Evolutionary conservation across 768 basidiomycete genomes (phyloP).

Genomic region (Imleria badia): DNA sequence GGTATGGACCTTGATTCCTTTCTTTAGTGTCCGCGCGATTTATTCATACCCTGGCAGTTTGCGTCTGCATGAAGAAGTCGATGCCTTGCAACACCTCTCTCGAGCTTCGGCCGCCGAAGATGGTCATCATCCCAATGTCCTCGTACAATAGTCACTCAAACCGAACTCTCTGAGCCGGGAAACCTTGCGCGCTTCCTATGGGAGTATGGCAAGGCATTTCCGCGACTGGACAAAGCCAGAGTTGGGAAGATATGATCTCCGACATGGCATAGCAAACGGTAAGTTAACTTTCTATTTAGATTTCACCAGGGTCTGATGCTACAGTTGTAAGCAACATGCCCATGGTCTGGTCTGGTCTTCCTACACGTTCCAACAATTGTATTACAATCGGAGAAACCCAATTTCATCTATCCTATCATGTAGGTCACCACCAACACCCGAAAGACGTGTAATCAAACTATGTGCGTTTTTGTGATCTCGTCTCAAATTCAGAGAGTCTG

Average conservation of each 20-base stretch:
- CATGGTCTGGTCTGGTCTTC: no score
- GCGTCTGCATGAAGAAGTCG: slow-evolving; percentile 92
- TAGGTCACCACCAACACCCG: no score
- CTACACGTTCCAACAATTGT: no score
- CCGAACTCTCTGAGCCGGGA: slow-evolving; percentile 91
- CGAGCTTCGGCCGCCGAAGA: slow-evolving; percentile 29
- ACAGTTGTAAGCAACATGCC: no score
- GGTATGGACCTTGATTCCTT: slow-evolving; percentile 49
- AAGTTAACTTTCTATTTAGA: no score
- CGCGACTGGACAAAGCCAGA: slow-evolving; percentile 83
- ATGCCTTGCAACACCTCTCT: slow-evolving; percentile 78
- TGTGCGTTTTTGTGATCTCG: no score
- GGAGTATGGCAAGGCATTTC: slow-evolving; percentile 84
- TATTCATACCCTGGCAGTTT: slow-evolving; percentile 44
- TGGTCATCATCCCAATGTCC: slow-evolving; percentile 70
- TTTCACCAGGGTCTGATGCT: no score
- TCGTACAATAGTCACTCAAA: slow-evolving; percentile 87
- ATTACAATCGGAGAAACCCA: no score
- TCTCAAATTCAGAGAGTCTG: no score
- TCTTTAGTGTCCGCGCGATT: slow-evolving; percentile 14
- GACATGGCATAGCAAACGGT: no score
- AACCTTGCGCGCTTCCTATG: slow-evolving; percentile 89
- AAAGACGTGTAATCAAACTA: no score
- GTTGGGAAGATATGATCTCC: slow-evolving; percentile 98
- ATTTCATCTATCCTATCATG: no score